Conservation (phyloP, 805 yeast species). For the Candida hungchunana region DNA sequence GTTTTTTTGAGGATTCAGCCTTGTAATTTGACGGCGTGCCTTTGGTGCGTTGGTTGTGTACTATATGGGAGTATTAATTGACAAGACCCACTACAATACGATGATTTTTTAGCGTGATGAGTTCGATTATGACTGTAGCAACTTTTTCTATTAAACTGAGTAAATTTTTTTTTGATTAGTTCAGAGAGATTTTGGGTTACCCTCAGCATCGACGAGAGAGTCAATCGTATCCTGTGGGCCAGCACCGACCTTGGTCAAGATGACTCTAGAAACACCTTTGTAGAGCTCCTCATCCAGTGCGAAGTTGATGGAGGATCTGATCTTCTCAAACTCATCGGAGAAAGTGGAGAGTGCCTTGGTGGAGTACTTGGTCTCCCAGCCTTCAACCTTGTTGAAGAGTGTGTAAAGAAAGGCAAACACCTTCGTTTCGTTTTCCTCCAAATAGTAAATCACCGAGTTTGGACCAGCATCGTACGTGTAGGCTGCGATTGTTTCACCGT, state of each 20-base stretch:
- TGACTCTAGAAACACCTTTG: constrained; percentile 77
- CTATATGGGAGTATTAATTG: constrained; percentile 1
- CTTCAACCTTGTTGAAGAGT: constrained; percentile 54
- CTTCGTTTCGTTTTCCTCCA: constrained; percentile 64
- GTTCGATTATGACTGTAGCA: too few relatives aligned
- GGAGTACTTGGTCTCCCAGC: constrained; percentile 56
- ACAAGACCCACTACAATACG: too few relatives aligned
- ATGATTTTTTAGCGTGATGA: too few relatives aligned
- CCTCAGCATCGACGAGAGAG: constrained; percentile 55
- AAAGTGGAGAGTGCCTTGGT: constrained; percentile 27
- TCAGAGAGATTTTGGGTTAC: constrained; percentile 42
- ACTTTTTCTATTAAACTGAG: too few relatives aligned
- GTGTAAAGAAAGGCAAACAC: constrained; percentile 68
- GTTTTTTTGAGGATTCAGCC: background rate
- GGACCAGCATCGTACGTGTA: constrained; percentile 99
- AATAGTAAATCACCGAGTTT: constrained; percentile 92
- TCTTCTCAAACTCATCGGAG: constrained; percentile 24
- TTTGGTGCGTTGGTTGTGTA: constrained; percentile 2
- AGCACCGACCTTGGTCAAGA: constrained; percentile 79
- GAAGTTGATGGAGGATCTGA: constrained; percentile 31
- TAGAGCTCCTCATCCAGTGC: constrained; percentile 48
- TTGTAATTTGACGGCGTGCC: background rate
- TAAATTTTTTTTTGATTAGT: background rate
- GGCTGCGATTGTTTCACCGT: constrained; percentile 68
- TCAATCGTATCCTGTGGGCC: constrained; percentile 71